These are phyloP conservation scores for Pichia cephalocereana DNA, from an alignment of 805 yeast species.

Conservation along the genomic window DNA sequence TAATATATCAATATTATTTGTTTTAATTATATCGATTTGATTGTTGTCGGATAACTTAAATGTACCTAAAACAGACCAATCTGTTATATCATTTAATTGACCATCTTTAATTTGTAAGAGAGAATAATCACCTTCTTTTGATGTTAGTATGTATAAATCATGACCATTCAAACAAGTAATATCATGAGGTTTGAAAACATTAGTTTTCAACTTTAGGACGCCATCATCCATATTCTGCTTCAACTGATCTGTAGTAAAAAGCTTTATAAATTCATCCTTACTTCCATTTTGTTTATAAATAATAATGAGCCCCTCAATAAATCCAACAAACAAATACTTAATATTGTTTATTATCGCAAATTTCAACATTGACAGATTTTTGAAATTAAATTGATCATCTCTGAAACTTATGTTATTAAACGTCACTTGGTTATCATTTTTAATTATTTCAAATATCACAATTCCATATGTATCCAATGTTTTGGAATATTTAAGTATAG, in stretches of 20 bases:
- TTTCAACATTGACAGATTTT: neutral
- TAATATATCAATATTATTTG: slow-evolving; percentile 5
- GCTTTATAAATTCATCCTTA: neutral
- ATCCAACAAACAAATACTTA: neutral
- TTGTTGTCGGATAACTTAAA: slow-evolving; percentile 12
- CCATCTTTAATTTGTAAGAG: neutral
- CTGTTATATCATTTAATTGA: neutral
- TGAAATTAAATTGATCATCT: neutral
- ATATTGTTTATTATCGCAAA: neutral
- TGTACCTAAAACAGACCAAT: neutral
- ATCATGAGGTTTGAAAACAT: neutral
- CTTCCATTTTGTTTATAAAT: neutral
- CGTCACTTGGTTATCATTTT: neutral
- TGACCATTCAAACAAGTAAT: neutral
- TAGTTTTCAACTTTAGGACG: neutral
- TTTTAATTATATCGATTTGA: slow-evolving; percentile 13
- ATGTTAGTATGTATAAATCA: slow-evolving; percentile 8
- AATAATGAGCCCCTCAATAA: neutral
- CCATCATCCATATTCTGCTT: neutral
- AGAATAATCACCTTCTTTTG: slow-evolving; percentile 17
- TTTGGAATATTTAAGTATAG: neutral
- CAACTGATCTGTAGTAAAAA: neutral
- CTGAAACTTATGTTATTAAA: neutral
- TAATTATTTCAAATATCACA: neutral
- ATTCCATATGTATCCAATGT: neutral